Percentiles rank a stretch among this genome's conserved stretches.
phyloP scores from a whole-genome alignment of 352 stramenopile genomes.

The Blastocystis sp. region DNA sequence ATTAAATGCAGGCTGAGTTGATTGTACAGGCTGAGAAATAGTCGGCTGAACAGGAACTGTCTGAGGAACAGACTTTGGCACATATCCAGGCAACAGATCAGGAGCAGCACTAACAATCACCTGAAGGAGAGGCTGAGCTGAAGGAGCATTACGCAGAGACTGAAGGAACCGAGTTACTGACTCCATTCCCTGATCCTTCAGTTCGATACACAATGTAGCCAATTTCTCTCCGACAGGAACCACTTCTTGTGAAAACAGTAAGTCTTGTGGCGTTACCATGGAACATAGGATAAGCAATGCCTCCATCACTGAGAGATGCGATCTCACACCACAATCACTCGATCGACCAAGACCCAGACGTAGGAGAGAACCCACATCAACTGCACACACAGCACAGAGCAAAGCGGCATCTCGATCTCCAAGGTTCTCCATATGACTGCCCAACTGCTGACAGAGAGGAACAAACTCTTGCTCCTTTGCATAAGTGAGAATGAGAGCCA shows the following conservation, averaged over 20 bases:
- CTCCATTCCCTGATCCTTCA: neutral
- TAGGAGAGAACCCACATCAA: slow-evolving; percentile 62
- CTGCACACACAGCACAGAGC: slow-evolving; percentile 63
- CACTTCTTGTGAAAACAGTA: neutral
- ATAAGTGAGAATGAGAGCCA: slow-evolving; percentile 93
- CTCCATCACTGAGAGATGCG: neutral
- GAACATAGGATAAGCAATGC: slow-evolving; percentile 10
- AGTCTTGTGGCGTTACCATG: neutral
- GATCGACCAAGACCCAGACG: slow-evolving; percentile 43
- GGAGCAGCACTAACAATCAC: neutral
- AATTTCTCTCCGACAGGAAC: neutral
- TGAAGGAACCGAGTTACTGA: neutral
- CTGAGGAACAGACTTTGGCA: neutral
- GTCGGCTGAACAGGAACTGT: neutral
- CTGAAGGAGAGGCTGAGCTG: neutral
- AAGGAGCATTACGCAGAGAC: neutral
- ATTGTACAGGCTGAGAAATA: neutral
- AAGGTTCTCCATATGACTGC: slow-evolving; percentile 78
- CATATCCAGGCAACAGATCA: neutral
- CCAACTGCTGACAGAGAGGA: slow-evolving; percentile 84
- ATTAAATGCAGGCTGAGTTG: neutral
- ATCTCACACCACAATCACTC: neutral
- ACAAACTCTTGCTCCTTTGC: slow-evolving; percentile 91
- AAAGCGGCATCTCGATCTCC: slow-evolving; percentile 52
- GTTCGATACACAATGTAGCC: neutral